Evolutionary conservation across 805 yeast genomes (phyloP).

Genomic region (Ogataea parapolymorpha): DNA sequence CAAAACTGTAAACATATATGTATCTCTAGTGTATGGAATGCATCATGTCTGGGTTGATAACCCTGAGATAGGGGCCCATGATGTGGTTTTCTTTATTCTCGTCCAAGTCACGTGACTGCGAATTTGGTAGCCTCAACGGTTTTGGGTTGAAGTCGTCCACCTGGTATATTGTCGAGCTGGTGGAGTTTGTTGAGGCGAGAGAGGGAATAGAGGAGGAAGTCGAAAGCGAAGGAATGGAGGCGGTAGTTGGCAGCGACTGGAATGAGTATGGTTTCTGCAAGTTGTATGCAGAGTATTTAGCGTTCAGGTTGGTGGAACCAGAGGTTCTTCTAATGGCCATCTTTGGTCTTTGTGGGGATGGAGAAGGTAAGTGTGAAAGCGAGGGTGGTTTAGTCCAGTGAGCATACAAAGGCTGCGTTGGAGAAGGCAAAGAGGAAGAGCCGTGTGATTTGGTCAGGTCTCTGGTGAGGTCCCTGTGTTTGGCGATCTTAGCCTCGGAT

Average conservation of each 20-base stretch:
- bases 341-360: constrained; percentile 7
- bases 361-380: constrained; percentile 11
- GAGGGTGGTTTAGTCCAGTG: constrained; percentile 9
- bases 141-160: constrained; percentile 18
- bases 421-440: constrained; percentile 8
- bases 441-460: background rate
- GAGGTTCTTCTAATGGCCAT: constrained; percentile 14
- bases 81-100: constrained; percentile 14
- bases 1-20: constrained; percentile 7
- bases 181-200: constrained; percentile 14
- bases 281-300: constrained; percentile 11
- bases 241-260: constrained; percentile 32
- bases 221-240: constrained; percentile 36
- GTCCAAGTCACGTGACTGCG: constrained; percentile 8
- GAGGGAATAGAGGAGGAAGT: constrained; percentile 34
- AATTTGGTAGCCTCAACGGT: constrained; percentile 16
- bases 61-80: constrained; percentile 9
- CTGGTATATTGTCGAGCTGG: constrained; percentile 24
- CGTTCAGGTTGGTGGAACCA: constrained; percentile 13
- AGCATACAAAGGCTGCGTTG: constrained; percentile 16
- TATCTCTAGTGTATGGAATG: background rate
- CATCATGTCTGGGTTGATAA: constrained; percentile 10
- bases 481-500: constrained; percentile 16
- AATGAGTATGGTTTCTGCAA: constrained; percentile 19
- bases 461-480: constrained; percentile 11